Evolutionary conservation across 768 basidiomycete species (phyloP), one percentile per base, ranked within the genome.

Genomic region (Suillus plorans): DNA sequence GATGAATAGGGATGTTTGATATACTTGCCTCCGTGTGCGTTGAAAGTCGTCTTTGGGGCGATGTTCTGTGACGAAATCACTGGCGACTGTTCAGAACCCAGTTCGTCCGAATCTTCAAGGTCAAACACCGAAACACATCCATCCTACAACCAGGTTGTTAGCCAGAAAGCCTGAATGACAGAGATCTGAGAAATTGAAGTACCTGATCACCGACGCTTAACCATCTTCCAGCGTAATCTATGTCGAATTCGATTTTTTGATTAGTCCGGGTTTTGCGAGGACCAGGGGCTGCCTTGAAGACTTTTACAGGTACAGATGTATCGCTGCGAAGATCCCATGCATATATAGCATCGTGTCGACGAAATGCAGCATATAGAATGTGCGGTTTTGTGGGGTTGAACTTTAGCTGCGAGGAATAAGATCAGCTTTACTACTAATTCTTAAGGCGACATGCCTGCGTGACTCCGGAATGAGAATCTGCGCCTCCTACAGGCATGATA

Each of bases 311-410:
- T 20, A 68, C 25, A 60, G 77, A 74, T 37, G 83, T 70, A 73
- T 89, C 82, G 3, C 84, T 79, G 0, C 95, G 85, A 6, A 95
- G 73, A 73, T 97, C 96, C 90, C 92, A 97, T 62, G 85, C 81
- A 70, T 88, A 89, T 28, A 97, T 81, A 4, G 71, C 71, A 7
- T 80, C 80, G 6, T 74, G 71, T 14, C 90, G 82, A 6, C 96
- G 84, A 68, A 92, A 95, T 0, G 92, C 83, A 0, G 91, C 90
- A 66, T 92, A 97, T 34, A 98, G 74, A 1, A 92, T 76, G 64
- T 92, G 84, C 0, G 92, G 90, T 50, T 79, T 77, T 22, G 78
- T 77, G 0, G 92, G 92, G 70, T 95, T 90, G 77, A 95, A 98
- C 65, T 84, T 82, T 47, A 95, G 75, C 92, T 93, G 20, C 73